A percentile compares a stretch with the other conserved stretches of the same genome.
Evolutionary conservation across 2,329 filamentous ascomycete genomes (phyloP).

Genomic region (Xylariaceae sp.): DNA sequence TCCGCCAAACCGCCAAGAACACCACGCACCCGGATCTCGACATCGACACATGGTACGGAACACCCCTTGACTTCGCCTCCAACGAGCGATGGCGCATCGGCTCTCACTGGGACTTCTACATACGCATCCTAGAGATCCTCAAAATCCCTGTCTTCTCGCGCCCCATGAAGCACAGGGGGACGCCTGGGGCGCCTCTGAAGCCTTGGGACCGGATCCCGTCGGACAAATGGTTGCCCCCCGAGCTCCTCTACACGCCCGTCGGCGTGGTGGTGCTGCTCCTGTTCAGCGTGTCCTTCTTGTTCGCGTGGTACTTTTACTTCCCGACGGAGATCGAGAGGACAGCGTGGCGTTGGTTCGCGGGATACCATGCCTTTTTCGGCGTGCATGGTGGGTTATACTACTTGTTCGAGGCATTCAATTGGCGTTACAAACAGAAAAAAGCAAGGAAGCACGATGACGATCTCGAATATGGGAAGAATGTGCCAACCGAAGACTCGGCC

Average conservation of each 20-base stretch:
- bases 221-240: neutral
- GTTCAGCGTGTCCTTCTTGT: neutral
- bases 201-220: neutral
- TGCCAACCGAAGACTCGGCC: too few relatives aligned
- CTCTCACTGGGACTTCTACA: neutral
- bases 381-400: neutral
- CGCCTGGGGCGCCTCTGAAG: too few relatives aligned
- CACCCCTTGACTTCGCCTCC: neutral
- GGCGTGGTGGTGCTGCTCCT: neutral
- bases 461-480: too few relatives aligned
- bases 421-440: too few relatives aligned
- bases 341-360: neutral
- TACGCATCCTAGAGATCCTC: neutral
- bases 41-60: neutral
- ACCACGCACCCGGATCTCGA: neutral
- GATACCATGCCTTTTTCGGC: neutral
- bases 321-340: neutral
- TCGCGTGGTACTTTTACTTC: constrained; percentile 2
- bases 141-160: neutral
- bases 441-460: too few relatives aligned
- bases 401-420: neutral
- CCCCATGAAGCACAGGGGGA: neutral
- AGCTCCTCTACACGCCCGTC: neutral
- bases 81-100: neutral
- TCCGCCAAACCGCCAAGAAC: neutral